These are phyloP conservation scores for Beta lomatogona DNA, from an alignment of 179 eudicot species.

Conservation along the genomic window DNA sequence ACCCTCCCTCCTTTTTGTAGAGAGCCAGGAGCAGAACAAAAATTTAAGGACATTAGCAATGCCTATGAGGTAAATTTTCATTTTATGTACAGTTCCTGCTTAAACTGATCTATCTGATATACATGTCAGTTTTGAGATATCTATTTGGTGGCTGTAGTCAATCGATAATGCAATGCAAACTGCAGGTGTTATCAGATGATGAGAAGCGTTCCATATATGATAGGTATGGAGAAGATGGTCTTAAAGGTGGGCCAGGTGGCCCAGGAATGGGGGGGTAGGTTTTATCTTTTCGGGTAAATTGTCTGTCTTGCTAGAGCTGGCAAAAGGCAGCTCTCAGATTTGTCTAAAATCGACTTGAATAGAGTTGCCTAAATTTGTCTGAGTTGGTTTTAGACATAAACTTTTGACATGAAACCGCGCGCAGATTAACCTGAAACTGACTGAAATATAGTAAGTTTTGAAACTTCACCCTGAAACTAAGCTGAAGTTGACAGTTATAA, in stretches of 20 bases:
- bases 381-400: neutral
- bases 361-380: too few species aligned
- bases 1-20: slow-evolving; percentile 39
- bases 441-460: neutral
- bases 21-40: slow-evolving; percentile 90
- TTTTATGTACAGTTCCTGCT: neutral
- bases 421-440: neutral
- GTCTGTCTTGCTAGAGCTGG: neutral
- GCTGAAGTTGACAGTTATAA: neutral
- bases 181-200: slow-evolving; percentile 88
- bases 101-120: slow-evolving; percentile 6
- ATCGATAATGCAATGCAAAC: slow-evolving; percentile 3
- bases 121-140: neutral
- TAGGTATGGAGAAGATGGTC: slow-evolving; percentile 89
- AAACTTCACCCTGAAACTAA: neutral
- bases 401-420: neutral
- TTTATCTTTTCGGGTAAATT: neutral
- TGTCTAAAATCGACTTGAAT: too few species aligned
- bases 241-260: slow-evolving; percentile 78
- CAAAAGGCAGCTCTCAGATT: neutral
- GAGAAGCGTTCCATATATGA: slow-evolving; percentile 94
- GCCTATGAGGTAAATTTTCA: slow-evolving; percentile 72
- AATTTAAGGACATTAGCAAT: slow-evolving; percentile 85
- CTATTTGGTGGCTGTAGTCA: neutral
- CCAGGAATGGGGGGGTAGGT: slow-evolving; percentile 75